These are phyloP conservation scores for Pseudogymnoascus sp. DNA, from an alignment of 2,329 filamentous ascomycete genomes.

Conservation along the genomic window DNA sequence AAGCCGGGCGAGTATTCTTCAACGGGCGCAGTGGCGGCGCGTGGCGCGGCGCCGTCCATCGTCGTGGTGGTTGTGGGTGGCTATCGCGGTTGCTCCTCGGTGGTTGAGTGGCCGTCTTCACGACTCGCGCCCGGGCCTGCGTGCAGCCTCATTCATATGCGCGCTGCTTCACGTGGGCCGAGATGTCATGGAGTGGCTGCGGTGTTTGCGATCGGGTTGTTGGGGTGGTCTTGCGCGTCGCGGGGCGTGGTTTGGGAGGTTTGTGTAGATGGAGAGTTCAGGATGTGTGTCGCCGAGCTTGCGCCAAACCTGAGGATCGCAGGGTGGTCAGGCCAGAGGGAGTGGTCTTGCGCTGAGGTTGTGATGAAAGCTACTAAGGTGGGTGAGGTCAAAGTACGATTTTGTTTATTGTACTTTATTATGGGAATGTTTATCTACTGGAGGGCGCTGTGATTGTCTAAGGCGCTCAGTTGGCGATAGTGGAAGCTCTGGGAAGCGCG, in stretches of 20 bases:
- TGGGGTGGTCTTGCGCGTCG: conserved; percentile 5
- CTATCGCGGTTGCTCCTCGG: conserved; percentile 1
- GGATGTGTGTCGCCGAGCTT: not conserved
- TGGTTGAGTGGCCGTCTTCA: conserved; percentile 2
- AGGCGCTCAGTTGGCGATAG: not conserved
- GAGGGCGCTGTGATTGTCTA: not conserved
- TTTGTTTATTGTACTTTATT: conserved; percentile 2
- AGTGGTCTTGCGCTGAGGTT: not conserved
- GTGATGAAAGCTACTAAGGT: not conserved
- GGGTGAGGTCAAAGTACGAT: not conserved
- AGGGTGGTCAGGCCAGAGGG: not conserved
- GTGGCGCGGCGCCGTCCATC: conserved; percentile 3
- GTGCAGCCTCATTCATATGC: conserved; percentile 6
- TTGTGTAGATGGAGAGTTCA: not conserved
- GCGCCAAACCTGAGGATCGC: conserved; percentile 8
- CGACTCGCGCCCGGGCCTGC: conserved; percentile 1
- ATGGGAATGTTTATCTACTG: conserved; percentile 6
- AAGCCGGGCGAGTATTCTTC: conserved; percentile 25
- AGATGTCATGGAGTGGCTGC: not conserved
- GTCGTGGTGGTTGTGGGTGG: not conserved
- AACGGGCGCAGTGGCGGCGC: conserved; percentile 4
- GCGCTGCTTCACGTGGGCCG: not conserved
- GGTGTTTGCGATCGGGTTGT: not conserved
- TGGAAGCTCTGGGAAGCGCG: conserved; percentile 1
- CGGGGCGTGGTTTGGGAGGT: not conserved